Evolutionary conservation across 345 rosid species (phyloP), one percentile per base, ranked within the genome.

Genomic region (Salix koriyanagi): DNA sequence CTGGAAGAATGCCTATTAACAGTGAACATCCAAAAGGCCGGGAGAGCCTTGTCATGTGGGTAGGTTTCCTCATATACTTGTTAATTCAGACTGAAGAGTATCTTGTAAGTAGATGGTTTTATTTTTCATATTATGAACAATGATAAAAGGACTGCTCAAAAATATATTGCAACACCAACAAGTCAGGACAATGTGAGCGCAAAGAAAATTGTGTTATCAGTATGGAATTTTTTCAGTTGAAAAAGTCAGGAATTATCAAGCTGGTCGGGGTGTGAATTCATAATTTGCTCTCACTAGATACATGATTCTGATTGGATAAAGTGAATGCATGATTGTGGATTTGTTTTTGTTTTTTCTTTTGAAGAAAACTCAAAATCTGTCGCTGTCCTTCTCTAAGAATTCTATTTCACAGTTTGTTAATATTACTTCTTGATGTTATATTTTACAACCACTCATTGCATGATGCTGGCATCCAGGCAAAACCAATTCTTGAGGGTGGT

Each of bases 11-110:
- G 89, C 94, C 99, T 25, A 93, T 96, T 70, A 81, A 82, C 74
- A 78, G 80, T 44, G 88, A 89, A 79, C 84, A 73, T 69, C 86
- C 89, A 2, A 90, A 91, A 82, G 96, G 90, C 75, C 90, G 84
- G 77, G 94, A 89, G 85, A 96, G 98, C 86, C 98, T 96, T 70
- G 89, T 92, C 75, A 81, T 96, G 89, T 96, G 99, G 99, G 99
- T 96, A 87, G 87, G 97, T 46, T 44, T 7, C 36, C 8, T 30
- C 4, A 6, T 36, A 15, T 16, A 25, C 69, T 56, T 12, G 9
- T n/a, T 52, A 68, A 76, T 23, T 28, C 32, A 50, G 46, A 21
- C 21, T 23, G 23, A 64, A 16, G n/a, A 41, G 21, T 3, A 34
- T 7, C n/a, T 52, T 26, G 21, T 18, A 11, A 11, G 18, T 44